Evolutionary conservation across 768 basidiomycete genomes (phyloP), one percentile per base, ranked within the genome.

Genomic region (Erythrobasidium yunnanense): DNA sequence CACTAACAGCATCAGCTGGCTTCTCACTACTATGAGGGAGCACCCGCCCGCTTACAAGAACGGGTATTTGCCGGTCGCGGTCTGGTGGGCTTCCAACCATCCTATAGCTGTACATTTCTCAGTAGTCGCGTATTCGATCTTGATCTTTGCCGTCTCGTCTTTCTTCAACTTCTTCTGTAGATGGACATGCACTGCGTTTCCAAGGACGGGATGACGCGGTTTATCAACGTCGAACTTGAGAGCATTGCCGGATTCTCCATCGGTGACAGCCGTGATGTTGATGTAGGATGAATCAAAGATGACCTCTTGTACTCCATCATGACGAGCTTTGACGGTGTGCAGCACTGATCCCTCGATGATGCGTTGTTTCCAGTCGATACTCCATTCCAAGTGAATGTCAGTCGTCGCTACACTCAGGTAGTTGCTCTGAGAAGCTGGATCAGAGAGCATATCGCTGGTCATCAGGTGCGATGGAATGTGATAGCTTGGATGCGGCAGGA

Each of bases 1-100:
- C n/a, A n/a, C n/a, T n/a, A n/a, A 96, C 17, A 96, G 76, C 77
- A 87, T 95, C 0, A 88, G 85, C 74, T 87, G 86, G 20, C 78
- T 78, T n/a, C n/a, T n/a, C n/a, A n/a, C n/a, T n/a, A n/a, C n/a
- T n/a, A n/a, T n/a, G n/a, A n/a, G n/a, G n/a, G n/a, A n/a, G n/a
- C n/a, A n/a, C n/a, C n/a, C n/a, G n/a, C n/a, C n/a, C n/a, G n/a
- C n/a, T n/a, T n/a, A 70, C 25, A 54, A 13, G 49, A 67, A 49
- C 33, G 35, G 53, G 68, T 71, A 45, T 2, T 34, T 46, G 18
- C 62, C 60, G 17, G 45, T 34, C 1, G 30, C 23, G 0, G 65
- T 73, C 46, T 74, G 88, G 84, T 85, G 84, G 74, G 88, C 86
- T 22, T 82, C 84, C 8, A 93, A 80, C 90, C 90, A 96, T 66